Base-by-base conservation (phyloP, 257 asterid species). In the Verbena officinalis region DNA sequence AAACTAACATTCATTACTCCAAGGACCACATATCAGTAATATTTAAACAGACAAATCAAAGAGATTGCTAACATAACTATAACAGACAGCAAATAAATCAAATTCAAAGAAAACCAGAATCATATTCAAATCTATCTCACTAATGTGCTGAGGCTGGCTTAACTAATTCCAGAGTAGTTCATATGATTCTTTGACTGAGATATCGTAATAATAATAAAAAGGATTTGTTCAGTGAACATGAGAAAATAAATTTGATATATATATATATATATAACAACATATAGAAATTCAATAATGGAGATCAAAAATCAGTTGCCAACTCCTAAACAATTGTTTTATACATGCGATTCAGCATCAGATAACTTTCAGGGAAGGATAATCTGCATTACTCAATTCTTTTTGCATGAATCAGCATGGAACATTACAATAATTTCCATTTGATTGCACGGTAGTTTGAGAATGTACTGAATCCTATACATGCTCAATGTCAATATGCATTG, bases 61-160 rank as follows among this genome's bases (percentile, higher is more conserved):
- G 20, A 27, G 19, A 33, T 30, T 60, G 43, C 17, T 50, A 30
- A 53, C 21, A 36, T n/a, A 7, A 40, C 34, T 39, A 52, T 31
- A 23, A 50, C 6, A 15, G 27, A 34, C 36, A 60, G 64, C 69
- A 60, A 44, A 58, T 50, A 17, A 65, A 40, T 16, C 67, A 19
- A 55, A 34, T 20, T 39, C 27, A 36, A 55, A 20, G 64, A 34
- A 42, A 11, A n/a, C 23, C 9, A 45, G 34, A 23, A 43, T 39
- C 36, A 23, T 54, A 67, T n/a, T 7, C 64, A 48, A 52, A 56
- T 36, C 30, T 19, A 22, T 17, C 62, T 33, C 39, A 24, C 53
- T 22, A 8, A 57, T 22, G 49, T 12, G 19, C 16, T n/a, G 33
- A 55, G 24, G 31, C 50, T 24, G 38, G 53, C 36, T 59, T 43